Evolutionary conservation across 805 yeast species (phyloP), one percentile per base, ranked within the genome.

Genomic region (Yarrowia porcina): DNA sequence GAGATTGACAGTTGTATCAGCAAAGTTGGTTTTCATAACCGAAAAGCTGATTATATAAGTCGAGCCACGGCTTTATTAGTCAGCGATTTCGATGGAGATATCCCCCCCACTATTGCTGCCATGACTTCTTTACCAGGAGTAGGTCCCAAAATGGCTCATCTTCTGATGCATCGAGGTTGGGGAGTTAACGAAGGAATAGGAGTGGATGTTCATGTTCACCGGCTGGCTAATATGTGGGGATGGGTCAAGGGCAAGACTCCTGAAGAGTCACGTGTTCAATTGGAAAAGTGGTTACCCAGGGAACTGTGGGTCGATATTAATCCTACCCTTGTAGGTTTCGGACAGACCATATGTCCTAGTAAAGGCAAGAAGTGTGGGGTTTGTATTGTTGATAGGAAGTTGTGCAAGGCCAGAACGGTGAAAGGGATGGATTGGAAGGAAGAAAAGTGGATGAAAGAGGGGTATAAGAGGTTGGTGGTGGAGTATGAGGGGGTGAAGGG

Each of bases 131-230:
- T 92, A 32, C 97, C 97, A 0, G 98, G 98, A 0, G 96, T 92
- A 2, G 98, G 98, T 0, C 97, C 97, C 9, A 92, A 92, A 72
- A 92, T 92, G 98, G 96, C 96, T 0, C 88, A 82, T 71, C 74
- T 92, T 39, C 79, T 92, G 1, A 76, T 90, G 64, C 96, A 90
- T 69, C 82, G 83, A 41, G 96, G 94, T 0, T 91, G 97, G 97
- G 76, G 77, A 20, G 76, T 79, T 42, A 85, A 80, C 61, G 76
- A 78, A 13, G 97, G 97, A 0, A 89, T 92, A n/a, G 97, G 97
- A 9, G 97, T 92, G 11, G 98, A 92, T 71, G 92, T 90, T 2
- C 98, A 92, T 73, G 84, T 92, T 61, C 92, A 89, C 68, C 77
- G 98, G 61, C 76, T 91, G 64, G 84, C 91, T 0, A 84, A 83